Evolutionary conservation across 148 eudicot genomes (phyloP).

Genomic region (Camellia sinensis): DNA sequence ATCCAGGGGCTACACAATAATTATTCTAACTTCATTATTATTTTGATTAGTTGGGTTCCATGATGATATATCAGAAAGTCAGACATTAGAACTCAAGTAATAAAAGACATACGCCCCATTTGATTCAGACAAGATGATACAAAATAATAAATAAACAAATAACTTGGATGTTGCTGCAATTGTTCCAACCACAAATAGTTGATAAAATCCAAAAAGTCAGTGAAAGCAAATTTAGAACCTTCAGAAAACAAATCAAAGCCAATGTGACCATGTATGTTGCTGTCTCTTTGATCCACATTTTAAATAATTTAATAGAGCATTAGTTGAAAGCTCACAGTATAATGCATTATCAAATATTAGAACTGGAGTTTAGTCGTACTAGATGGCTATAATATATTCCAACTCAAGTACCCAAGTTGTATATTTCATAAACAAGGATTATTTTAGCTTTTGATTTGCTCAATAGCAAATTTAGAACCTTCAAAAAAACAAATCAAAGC

Average conservation of each 20-base stretch:
- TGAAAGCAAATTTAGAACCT: neutral
- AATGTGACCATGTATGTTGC: neutral
- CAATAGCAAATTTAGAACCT: neutral
- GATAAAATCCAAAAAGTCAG: neutral
- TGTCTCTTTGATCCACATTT: neutral
- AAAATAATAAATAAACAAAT: neutral
- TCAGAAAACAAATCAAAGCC: neutral
- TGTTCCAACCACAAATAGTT: neutral
- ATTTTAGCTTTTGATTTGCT: neutral
- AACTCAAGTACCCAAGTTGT: neutral
- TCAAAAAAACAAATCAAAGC: neutral
- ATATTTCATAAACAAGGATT: neutral
- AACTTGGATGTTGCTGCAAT: neutral
- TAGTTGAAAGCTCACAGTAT: neutral
- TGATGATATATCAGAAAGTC: neutral
- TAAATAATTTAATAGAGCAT: neutral
- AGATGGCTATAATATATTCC: neutral
- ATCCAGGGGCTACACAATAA: conserved; percentile 43
- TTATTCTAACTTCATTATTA: neutral
- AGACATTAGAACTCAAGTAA: neutral
- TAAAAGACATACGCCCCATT: neutral
- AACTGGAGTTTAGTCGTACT: neutral
- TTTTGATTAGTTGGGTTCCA: conserved; percentile 15
- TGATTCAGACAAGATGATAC: neutral
- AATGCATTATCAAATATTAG: conserved; percentile 2